Evolutionary conservation across 2,329 filamentous ascomycete genomes (phyloP).

Genomic region (Apiospora sp.): DNA sequence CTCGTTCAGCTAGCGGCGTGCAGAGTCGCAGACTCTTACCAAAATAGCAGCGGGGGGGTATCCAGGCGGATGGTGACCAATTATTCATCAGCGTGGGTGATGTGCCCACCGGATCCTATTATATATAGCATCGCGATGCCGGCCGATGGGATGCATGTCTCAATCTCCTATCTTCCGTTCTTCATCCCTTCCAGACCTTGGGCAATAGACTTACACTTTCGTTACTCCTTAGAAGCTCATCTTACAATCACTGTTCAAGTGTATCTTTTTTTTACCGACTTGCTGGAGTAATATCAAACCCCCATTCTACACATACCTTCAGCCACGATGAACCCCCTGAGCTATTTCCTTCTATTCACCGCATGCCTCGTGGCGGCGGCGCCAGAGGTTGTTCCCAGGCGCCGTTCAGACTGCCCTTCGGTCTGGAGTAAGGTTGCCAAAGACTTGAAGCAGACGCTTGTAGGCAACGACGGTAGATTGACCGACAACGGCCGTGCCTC

Average conservation of each 20-base stretch:
- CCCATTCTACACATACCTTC: not conserved
- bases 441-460: constrained; percentile 34
- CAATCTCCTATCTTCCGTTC: not conserved
- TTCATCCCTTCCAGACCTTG: not conserved
- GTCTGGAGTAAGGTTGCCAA: constrained; percentile 38
- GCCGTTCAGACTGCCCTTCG: constrained; percentile 32
- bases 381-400: not conserved
- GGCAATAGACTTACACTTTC: not conserved
- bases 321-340: not conserved
- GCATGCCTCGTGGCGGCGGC: not conserved
- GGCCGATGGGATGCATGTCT: not conserved
- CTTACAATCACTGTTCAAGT: not conserved
- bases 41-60: not conserved
- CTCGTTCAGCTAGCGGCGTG: not conserved
- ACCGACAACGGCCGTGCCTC: constrained; percentile 39
- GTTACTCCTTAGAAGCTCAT: not conserved
- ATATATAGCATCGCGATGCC: not conserved
- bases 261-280: not conserved
- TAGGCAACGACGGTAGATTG: constrained; percentile 33
- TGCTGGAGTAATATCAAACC: not conserved
- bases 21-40: not conserved
- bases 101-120: not conserved
- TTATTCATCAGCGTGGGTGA: no score
- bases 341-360: not conserved
- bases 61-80: not conserved